Evolutionary conservation across 306 rosid genomes (phyloP), one percentile per base, ranked within the genome.

Genomic region (Begonia loranthoides): DNA sequence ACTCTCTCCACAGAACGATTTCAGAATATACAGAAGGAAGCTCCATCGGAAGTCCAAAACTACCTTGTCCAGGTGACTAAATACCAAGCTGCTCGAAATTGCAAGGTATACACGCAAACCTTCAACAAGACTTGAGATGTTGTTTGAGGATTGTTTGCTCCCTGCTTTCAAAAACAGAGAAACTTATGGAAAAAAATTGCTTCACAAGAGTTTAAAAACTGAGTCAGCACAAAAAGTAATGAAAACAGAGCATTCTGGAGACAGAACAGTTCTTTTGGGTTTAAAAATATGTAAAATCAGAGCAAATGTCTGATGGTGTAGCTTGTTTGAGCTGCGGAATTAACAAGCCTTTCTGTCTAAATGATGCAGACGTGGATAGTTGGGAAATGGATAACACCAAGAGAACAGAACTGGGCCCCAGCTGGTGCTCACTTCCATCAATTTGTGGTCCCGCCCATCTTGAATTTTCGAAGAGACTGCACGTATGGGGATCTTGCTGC

Each of bases 311-410:
- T n/a, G n/a, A n/a, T n/a, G n/a, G n/a, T n/a, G n/a, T n/a, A n/a
- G n/a, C n/a, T n/a, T n/a, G n/a, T n/a, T n/a, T n/a, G n/a, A n/a
- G n/a, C n/a, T n/a, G n/a, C n/a, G n/a, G n/a, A n/a, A n/a, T n/a
- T n/a, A n/a, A n/a, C n/a, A n/a, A n/a, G n/a, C n/a, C n/a, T n/a
- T n/a, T n/a, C n/a, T n/a, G n/a, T n/a, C n/a, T n/a, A 48, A 9
- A 13, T 39, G 9, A 24, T 39, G 28, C 65, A 90, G 99, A 73
- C 93, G 1, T 92, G 99, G 99, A 92, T 92, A 16, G 94, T 92
- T 41, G 99, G 99, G 5, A 92, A 92, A 58, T 92, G 99, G 99
- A 92, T 83, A 51, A 83, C 94, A n/a, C 87, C 85, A 45, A 80
- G 82, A 44, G 82, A 92, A 55, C 99, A 92, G 66, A 71, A 62